Evolutionary conservation across 2,329 filamentous ascomycete species (phyloP).

Genomic region (Pseudogymnoascus sp.): DNA sequence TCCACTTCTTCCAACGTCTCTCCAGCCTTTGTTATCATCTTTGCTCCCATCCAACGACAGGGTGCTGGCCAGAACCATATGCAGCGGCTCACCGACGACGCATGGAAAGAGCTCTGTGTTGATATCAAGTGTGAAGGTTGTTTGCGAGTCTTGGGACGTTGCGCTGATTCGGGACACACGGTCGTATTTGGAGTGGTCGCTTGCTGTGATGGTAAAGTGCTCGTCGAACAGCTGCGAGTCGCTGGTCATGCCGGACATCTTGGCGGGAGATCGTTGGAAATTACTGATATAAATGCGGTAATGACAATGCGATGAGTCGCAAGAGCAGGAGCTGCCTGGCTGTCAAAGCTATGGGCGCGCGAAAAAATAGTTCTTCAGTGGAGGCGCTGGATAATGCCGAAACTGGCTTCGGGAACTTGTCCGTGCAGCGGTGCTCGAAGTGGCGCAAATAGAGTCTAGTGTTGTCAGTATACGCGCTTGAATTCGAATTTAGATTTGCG

Average conservation of each 20-base stretch:
- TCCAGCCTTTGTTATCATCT: constrained; percentile 72
- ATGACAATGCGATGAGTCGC: not conserved
- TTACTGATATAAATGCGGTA: not conserved
- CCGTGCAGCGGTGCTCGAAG: not conserved
- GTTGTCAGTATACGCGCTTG: not conserved
- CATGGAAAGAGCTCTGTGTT: constrained; percentile 89
- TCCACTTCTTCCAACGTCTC: constrained; percentile 55
- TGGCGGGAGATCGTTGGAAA: not conserved
- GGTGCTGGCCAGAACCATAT: constrained; percentile 75
- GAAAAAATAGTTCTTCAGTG: constrained; percentile 3
- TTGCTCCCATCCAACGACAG: constrained; percentile 79
- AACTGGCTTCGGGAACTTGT: not conserved
- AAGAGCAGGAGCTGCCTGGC: not conserved
- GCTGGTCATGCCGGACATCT: constrained; percentile 42
- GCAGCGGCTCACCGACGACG: constrained; percentile 63
- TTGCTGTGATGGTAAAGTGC: constrained; percentile 70
- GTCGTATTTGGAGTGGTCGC: constrained; percentile 88
- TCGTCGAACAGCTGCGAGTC: constrained; percentile 94
- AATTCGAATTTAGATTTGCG: not conserved
- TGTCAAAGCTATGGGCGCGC: not conserved
- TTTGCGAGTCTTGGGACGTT: constrained; percentile 65
- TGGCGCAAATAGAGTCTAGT: not conserved
- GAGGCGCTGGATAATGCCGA: not conserved
- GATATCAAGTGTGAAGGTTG: constrained; percentile 78
- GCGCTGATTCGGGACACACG: constrained; percentile 80